Evolutionary conservation across 2,329 filamentous ascomycete genomes (phyloP).

Genomic region (Trichophyton simii): DNA sequence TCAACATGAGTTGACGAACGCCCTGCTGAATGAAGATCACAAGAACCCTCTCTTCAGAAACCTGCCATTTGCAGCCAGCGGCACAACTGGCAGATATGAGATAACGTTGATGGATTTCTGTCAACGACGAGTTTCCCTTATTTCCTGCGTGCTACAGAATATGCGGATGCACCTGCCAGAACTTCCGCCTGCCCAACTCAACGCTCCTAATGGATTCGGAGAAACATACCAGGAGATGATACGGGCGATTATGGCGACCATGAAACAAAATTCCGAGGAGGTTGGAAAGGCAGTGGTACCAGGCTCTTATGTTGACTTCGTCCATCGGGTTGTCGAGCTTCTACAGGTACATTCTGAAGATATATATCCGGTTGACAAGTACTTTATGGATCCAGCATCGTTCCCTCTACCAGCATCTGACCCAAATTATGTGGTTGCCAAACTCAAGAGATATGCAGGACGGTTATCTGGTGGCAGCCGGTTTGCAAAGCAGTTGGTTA

Average conservation of each 20-base stretch:
- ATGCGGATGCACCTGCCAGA: conserved; percentile 42
- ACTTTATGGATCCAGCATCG: conserved; percentile 47
- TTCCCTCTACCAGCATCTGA: conserved; percentile 50
- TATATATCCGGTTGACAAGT: conserved; percentile 44
- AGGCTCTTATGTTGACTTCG: conserved; percentile 49
- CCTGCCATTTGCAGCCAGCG: conserved; percentile 42
- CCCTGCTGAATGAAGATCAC: conserved; percentile 38
- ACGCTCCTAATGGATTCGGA: conserved; percentile 20
- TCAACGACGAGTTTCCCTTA: conserved; percentile 41
- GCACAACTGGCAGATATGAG: conserved; percentile 27
- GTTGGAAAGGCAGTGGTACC: conserved; percentile 31
- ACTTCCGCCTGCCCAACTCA: conserved; percentile 25
- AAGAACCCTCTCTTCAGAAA: conserved; percentile 42
- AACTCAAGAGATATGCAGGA: conserved; percentile 46
- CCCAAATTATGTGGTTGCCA: conserved; percentile 50
- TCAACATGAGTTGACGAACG: conserved; percentile 45
- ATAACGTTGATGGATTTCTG: conserved; percentile 43
- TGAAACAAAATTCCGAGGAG: conserved; percentile 50
- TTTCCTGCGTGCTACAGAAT: conserved; percentile 46
- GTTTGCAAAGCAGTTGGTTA: conserved; percentile 42
- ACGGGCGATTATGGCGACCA: conserved; percentile 45
- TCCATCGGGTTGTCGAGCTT: conserved; percentile 47
- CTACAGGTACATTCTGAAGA: conserved; percentile 48
- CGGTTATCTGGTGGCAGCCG: conserved; percentile 37
- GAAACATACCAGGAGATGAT: conserved; percentile 41